Percentiles rank a stretch among this genome's conserved stretches.
Conservation (phyloP, 164 flowering plant species). For the Magnolia changhungtana region DNA sequence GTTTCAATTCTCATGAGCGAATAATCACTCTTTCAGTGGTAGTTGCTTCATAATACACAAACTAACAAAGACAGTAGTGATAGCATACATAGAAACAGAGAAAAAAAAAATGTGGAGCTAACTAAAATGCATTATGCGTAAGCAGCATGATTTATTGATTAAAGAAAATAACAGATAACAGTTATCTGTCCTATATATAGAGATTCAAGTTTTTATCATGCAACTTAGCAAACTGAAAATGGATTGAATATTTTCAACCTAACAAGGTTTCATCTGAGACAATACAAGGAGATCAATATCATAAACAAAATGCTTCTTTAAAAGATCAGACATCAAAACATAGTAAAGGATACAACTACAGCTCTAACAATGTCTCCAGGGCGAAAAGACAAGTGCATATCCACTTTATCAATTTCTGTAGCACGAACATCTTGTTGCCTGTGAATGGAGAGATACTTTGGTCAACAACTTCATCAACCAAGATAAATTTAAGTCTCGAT, state of each 20-base stretch:
- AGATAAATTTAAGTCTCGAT: not conserved
- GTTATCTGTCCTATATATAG: no score
- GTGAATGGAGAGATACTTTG: conserved; percentile 16
- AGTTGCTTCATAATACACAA: not conserved
- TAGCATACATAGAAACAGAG: not conserved
- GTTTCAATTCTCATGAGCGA: not conserved
- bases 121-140: not conserved
- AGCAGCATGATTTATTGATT: not conserved
- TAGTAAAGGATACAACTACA: conserved; percentile 75
- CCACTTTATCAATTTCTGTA: conserved; percentile 96
- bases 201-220: no score
- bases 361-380: conserved; percentile 94
- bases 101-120: not conserved
- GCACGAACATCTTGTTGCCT: conserved; percentile 99
- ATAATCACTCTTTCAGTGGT: not conserved
- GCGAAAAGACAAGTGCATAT: conserved; percentile 85
- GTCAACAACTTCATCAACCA: conserved; percentile 1
- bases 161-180: no score
- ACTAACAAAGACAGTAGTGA: not conserved
- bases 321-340: not conserved
- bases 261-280: not conserved
- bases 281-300: not conserved
- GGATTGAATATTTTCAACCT: no score
- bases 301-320: not conserved
- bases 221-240: no score